A percentile compares a stretch with the other conserved stretches of the same genome.
Conservation (phyloP, 2,329 filamentous ascomycete species). For the Aureobasidium sp. region DNA sequence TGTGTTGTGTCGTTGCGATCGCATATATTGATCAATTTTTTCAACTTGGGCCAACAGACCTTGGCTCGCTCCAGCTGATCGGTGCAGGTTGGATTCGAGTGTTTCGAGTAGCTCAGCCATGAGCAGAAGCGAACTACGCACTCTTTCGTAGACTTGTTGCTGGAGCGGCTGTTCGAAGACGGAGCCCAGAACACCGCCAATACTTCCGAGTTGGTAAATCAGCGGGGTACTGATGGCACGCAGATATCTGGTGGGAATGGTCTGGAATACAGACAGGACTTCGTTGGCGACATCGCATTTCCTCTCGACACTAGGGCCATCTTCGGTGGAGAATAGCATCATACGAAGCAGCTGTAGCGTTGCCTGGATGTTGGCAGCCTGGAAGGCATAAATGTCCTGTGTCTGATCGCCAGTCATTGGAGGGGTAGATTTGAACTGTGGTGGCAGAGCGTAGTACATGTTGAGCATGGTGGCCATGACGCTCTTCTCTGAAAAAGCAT, state of each 20-base stretch:
- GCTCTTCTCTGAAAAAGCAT: slow-evolving; percentile 24
- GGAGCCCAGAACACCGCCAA: slow-evolving; percentile 44
- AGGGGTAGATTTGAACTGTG: slow-evolving; percentile 26
- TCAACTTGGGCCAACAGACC: slow-evolving; percentile 37
- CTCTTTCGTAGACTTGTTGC: slow-evolving; percentile 36
- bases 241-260: slow-evolving; percentile 41
- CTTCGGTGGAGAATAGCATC: slow-evolving; percentile 30
- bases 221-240: slow-evolving; percentile 44
- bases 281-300: slow-evolving; percentile 43
- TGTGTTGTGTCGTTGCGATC: slow-evolving; percentile 28
- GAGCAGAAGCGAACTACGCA: slow-evolving; percentile 37
- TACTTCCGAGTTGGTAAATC: slow-evolving; percentile 44
- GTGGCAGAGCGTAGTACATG: slow-evolving; percentile 27
- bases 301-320: slow-evolving; percentile 30
- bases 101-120: slow-evolving; percentile 43
- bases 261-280: slow-evolving; percentile 38
- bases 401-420: slow-evolving; percentile 28
- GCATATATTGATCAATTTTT: slow-evolving; percentile 41
- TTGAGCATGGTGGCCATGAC: slow-evolving; percentile 27
- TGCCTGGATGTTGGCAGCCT: slow-evolving; percentile 46
- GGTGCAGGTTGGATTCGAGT: slow-evolving; percentile 38
- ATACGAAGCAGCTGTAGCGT: slow-evolving; percentile 45
- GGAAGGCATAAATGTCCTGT: slow-evolving; percentile 41
- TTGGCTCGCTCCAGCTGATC: slow-evolving; percentile 34
- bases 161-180: slow-evolving; percentile 40